A percentile compares a stretch with the other conserved stretches of the same genome.
Evolutionary conservation across 164 flowering plant species (phyloP).

Genomic region (Houttuynia cordata): DNA sequence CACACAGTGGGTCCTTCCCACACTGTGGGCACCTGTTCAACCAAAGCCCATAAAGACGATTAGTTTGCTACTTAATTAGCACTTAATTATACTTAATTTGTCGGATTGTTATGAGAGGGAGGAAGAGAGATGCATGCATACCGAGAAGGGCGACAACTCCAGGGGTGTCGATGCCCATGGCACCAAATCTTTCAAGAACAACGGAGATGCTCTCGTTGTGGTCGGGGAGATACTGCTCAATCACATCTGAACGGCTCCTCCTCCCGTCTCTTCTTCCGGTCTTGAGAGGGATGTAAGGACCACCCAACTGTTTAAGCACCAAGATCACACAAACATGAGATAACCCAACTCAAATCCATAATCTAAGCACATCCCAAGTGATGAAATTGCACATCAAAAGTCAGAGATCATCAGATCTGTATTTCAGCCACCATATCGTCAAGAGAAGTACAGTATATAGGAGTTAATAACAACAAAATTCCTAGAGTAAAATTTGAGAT

Average conservation of each 20-base stretch:
- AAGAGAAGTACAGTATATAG: too few relatives aligned
- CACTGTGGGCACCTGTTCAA: conserved; percentile 79
- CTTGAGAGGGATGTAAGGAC: conserved; percentile 79
- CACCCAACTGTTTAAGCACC: conserved; percentile 61
- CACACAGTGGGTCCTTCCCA: conserved; percentile 94
- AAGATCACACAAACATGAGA: background rate
- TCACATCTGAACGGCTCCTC: conserved; percentile 72
- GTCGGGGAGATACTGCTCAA: conserved; percentile 86
- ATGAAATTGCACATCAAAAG: too few relatives aligned
- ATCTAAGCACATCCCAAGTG: background rate
- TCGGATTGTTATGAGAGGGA: background rate
- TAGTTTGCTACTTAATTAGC: background rate
- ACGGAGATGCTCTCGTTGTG: conserved; percentile 93
- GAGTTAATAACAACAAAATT: too few relatives aligned
- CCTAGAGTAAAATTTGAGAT: background rate
- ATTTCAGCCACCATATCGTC: too few relatives aligned
- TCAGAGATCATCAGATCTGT: too few relatives aligned
- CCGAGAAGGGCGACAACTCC: conserved; percentile 94
- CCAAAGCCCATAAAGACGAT: background rate
- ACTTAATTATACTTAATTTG: too few relatives aligned
- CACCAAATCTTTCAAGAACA: conserved; percentile 69
- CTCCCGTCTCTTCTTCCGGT: conserved; percentile 98
- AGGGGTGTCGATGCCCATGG: conserved; percentile 83
- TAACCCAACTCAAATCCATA: background rate
- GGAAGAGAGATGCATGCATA: conserved; percentile 12